A percentile compares a stretch with the other conserved stretches of the same genome.
phyloP scores from a whole-genome alignment of 192 early-diverging fungal species.

The Coemansia sp. region DNA sequence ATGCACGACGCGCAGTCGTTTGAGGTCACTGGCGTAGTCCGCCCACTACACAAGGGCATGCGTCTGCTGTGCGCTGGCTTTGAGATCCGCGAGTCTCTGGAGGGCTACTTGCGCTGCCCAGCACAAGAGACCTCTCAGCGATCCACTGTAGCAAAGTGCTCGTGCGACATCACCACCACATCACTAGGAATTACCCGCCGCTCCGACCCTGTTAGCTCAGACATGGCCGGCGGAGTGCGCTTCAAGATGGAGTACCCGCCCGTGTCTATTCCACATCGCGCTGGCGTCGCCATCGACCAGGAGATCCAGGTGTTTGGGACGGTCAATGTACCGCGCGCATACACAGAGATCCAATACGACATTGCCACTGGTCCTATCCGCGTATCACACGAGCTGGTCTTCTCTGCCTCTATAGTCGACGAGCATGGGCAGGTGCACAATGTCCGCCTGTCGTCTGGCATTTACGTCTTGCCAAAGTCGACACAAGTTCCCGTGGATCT shows the following conservation, averaged over 20 bases:
- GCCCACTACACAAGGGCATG: slow-evolving; percentile 44
- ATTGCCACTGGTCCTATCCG: slow-evolving; percentile 32
- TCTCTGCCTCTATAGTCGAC: slow-evolving; percentile 33
- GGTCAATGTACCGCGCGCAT: slow-evolving; percentile 28
- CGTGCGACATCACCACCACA: slow-evolving; percentile 18
- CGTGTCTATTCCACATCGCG: slow-evolving; percentile 4
- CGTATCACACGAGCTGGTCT: slow-evolving; percentile 42
- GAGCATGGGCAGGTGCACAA: slow-evolving; percentile 44
- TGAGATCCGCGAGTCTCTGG: slow-evolving; percentile 38
- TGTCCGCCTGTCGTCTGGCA: slow-evolving; percentile 37
- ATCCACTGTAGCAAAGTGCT: slow-evolving; percentile 15
- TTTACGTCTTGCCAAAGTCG: slow-evolving; percentile 31
- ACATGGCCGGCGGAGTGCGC: neutral
- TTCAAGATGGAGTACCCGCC: slow-evolving; percentile 27
- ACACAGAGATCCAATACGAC: slow-evolving; percentile 42
- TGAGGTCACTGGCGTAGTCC: slow-evolving; percentile 25
- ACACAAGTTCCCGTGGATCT: slow-evolving; percentile 13
- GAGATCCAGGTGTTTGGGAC: slow-evolving; percentile 33
- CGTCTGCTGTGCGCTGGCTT: slow-evolving; percentile 43
- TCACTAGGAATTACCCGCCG: neutral
- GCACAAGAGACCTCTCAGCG: slow-evolving; percentile 4
- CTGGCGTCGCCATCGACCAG: slow-evolving; percentile 44
- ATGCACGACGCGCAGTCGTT: slow-evolving; percentile 30
- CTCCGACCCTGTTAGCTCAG: neutral
- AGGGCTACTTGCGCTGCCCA: slow-evolving; percentile 25